Base-by-base conservation (phyloP, 805 yeast genomes). In the Schwanniomyces yamadae region DNA sequence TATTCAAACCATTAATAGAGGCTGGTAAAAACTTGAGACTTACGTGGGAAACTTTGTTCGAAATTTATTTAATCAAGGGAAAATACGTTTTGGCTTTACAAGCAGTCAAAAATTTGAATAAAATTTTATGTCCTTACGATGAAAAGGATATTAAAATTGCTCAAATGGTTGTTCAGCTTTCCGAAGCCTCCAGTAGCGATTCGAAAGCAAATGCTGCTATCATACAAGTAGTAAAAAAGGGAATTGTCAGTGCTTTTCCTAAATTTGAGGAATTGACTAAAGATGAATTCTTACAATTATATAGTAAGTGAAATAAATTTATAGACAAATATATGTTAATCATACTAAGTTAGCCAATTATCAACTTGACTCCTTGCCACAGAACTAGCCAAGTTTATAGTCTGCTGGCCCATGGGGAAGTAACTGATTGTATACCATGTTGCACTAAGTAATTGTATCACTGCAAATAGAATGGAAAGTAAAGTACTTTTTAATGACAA, bases 61-160 rank as follows among this genome's bases (percentile, higher is more conserved):
- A 56, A 34, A 41, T 65, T 30, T 54, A 72, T 52, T 57, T 57
- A 34, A 45, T 59, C 2, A 73, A 72, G 41, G 63, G 66, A 31
- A 74, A 72, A 45, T 74, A 63, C 39, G 68, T 71, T 6, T 58
- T 73, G 43, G 70, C 74, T 13, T 55, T 69, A 34, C 77, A 63
- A 46, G 66, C 75, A 2, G 42, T 70, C 39, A 66, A 65, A 44
- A 71, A 57, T 44, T 71, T 75, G 54, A 63, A 61, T 44, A 59
- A 58, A 31, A 49, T 63, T 4, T 49, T 54, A 17, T 71, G 66
- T 34, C 48, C 50, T 2, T 50, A 43, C 6, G 39, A 39, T 11
- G 43, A 37, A 16, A 50, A 45, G 16, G 30, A 35, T 26, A 28
- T 31, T n/a, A 16, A 42, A n/a, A 53, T 63, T 27, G 62, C 51